Percentiles rank a stretch among this genome's conserved stretches.
Evolutionary conservation across 83 land plant species (phyloP).

Genomic region (Larix sibirica): DNA sequence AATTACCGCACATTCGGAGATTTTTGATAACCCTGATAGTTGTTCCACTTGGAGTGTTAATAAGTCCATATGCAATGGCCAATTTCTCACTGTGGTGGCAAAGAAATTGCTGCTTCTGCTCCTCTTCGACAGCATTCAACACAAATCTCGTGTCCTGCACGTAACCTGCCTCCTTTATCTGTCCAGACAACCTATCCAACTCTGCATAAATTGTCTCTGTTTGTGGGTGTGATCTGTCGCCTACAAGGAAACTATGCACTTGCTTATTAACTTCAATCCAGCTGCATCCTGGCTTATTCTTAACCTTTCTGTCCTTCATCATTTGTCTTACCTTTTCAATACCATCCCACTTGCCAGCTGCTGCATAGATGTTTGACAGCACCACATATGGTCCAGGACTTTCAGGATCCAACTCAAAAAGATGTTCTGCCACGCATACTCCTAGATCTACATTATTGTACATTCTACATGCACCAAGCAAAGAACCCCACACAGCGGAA

Average conservation of each 20-base stretch:
- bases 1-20: conserved; percentile 17
- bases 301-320: conserved; percentile 17
- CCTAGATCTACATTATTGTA: too few species aligned
- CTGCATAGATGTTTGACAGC: conserved; percentile 41
- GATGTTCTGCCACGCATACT: too few species aligned
- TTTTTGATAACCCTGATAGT: conserved; percentile 16
- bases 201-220: background rate
- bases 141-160: background rate
- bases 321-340: conserved; percentile 20
- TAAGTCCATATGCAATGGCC: conserved; percentile 22
- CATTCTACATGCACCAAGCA: too few species aligned
- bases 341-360: conserved; percentile 33
- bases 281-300: background rate
- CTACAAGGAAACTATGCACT: background rate
- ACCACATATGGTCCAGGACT: conserved; percentile 32
- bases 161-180: background rate
- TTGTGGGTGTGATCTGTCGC: conserved; percentile 1
- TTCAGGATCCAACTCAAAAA: conserved; percentile 18
- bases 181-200: background rate
- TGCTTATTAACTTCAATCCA: background rate
- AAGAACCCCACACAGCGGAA: too few species aligned
- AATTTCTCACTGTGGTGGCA: conserved; percentile 19
- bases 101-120: conserved; percentile 9
- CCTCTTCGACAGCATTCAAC: conserved; percentile 11
- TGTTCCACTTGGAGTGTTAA: conserved; percentile 11